Conservation (phyloP, 2,329 filamentous ascomycete species). For the Cladobotryum protrusum region DNA sequence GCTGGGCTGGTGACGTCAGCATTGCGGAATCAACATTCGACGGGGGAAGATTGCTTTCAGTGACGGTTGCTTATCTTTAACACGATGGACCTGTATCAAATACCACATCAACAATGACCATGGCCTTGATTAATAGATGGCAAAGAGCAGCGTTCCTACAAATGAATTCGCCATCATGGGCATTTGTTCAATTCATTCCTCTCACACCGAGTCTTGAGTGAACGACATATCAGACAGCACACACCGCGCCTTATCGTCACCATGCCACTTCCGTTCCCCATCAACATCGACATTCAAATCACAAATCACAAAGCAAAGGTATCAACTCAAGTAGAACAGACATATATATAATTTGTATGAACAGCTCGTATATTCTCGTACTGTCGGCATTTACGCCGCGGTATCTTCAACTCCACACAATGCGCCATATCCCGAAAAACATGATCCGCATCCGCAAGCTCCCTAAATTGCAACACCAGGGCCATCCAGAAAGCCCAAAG, state of each 20-base stretch:
- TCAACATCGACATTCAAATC: background rate
- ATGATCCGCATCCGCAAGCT: constrained; percentile 25
- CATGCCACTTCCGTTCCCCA: background rate
- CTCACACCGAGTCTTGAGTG: too few relatives aligned
- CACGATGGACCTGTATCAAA: too few relatives aligned
- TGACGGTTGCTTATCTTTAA: too few relatives aligned
- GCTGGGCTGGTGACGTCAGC: constrained; percentile 14
- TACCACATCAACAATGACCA: too few relatives aligned
- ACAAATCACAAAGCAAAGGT: background rate
- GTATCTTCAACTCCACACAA: constrained; percentile 24
- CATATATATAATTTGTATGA: constrained; percentile 9
- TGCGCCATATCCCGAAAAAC: constrained; percentile 28
- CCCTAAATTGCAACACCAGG: constrained; percentile 30
- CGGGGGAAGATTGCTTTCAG: too few relatives aligned
- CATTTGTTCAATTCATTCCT: too few relatives aligned
- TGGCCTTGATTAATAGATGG: too few relatives aligned
- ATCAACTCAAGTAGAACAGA: background rate
- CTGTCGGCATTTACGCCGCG: constrained; percentile 25
- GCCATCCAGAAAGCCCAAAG: constrained; percentile 24
- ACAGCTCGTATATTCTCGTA: constrained; percentile 35
- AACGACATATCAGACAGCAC: too few relatives aligned
- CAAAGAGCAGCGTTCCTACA: too few relatives aligned
- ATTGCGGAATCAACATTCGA: constrained; percentile 10
- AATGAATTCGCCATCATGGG: too few relatives aligned
- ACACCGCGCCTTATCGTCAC: too few relatives aligned